Evolutionary conservation across 1,284 basidiomycete species (phyloP), one percentile per base, ranked within the genome.

Genomic region (Xerocomus minutiporus): DNA sequence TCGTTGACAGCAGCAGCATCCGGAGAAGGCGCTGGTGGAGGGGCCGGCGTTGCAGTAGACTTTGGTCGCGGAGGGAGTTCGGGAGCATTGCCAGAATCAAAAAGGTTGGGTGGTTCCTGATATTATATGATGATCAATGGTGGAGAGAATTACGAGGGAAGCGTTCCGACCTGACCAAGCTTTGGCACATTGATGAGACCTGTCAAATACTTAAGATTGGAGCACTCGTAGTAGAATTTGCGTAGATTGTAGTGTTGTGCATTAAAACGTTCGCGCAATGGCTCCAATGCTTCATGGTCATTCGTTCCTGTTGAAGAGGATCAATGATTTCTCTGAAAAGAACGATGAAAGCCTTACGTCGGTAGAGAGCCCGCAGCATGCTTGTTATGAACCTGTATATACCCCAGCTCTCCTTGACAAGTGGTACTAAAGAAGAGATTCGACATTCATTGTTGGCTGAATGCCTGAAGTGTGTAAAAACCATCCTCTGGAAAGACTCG

Each of bases 141-240:
- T 13, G 15, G 7, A 12, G 15, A 12, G 9, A 32, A 26, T n/a
- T 13, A n/a, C 4, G 31, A 35, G 0, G 6, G 25, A 47, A 45
- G 17, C 34, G 12, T 6, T 64, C 76, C 55, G 62, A 91, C 91
- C 68, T 92, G 87, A 39, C 93, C 94, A 23, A 97, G 81, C 69
- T 97, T 97, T 17, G 94, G 94, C 1, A 97, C 93, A 68, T 97
- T 97, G 67, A 97, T 96, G 20, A 97, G 78, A 41, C 93, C 91
- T 13, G 94, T 97, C 46, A 97, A 75, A 69, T 96, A 97, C 70
- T 96, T 97, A 60, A 97, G 81, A 72, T 97, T 97, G 15, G 93
- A 95, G 67, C 94, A 97, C 68, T 97, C 94, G 68, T 97, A 97
- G 75, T 97, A 97, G 75, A 96, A 97, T 68, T 94, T 93, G 57